A percentile compares a stretch with the other conserved stretches of the same genome.
Conservation (phyloP, 352 stramenopile species). For the Phytophthora citrophthora region DNA sequence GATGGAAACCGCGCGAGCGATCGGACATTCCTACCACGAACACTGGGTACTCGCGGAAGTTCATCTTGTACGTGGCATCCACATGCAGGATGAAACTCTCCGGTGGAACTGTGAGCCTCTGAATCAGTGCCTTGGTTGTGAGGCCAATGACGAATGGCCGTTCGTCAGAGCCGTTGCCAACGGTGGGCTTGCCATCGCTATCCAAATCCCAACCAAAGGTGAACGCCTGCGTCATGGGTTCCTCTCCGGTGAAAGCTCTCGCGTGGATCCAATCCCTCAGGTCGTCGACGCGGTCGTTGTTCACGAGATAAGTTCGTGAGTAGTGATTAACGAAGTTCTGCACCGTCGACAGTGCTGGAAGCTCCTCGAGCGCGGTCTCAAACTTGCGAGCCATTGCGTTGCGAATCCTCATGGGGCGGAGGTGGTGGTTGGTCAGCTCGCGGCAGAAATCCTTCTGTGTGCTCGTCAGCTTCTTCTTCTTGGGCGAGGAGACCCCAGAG, state of each 20-base stretch:
- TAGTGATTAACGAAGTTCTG: no score
- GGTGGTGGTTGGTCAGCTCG: slow-evolving; percentile 2
- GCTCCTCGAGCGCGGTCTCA: background rate
- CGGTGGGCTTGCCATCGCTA: no score
- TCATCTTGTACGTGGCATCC: slow-evolving; percentile 8
- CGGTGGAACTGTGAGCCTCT: background rate
- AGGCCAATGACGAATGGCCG: no score
- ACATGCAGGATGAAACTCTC: slow-evolving; percentile 5
- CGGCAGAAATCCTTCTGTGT: slow-evolving; percentile 5
- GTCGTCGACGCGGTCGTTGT: no score
- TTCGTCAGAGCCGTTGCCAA: no score
- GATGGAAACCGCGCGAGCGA: no score
- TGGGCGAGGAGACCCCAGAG: background rate
- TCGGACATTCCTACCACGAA: background rate
- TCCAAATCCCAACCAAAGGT: no score
- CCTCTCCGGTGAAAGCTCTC: no score
- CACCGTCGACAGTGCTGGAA: background rate
- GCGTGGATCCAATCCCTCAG: no score
- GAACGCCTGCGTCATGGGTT: no score
- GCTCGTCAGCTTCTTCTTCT: slow-evolving; percentile 6
- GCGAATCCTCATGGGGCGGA: slow-evolving; percentile 5
- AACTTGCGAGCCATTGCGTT: slow-evolving; percentile 12
- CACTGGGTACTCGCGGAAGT: slow-evolving; percentile 6
- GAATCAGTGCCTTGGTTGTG: no score
- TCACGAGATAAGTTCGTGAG: no score